These are phyloP conservation scores for Colletotrichum cuscutae DNA, from an alignment of 2,329 filamentous ascomycete species.

Conservation along the genomic window DNA sequence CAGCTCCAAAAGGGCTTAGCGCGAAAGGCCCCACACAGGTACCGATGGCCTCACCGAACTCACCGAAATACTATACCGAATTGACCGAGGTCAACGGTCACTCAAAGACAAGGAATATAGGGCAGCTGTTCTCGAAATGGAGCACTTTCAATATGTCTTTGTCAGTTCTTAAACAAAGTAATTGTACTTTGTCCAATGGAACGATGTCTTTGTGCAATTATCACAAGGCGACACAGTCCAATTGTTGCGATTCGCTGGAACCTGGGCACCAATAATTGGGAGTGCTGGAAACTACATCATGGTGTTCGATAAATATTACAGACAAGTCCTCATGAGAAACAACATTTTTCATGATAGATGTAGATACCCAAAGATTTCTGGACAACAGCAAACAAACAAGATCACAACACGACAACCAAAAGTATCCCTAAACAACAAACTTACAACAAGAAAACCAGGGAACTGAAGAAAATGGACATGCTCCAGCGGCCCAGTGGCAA, in stretches of 20 bases:
- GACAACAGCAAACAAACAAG: background rate
- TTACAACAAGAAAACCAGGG: background rate
- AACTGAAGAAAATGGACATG: background rate
- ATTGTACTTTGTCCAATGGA: background rate
- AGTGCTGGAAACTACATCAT: too few relatives aligned
- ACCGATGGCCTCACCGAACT: background rate
- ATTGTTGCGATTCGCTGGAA: too few relatives aligned
- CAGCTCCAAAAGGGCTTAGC: conserved; percentile 21
- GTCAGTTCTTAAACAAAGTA: background rate
- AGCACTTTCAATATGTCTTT: background rate
- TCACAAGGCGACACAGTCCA: background rate
- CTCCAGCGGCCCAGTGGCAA: background rate
- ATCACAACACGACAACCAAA: background rate
- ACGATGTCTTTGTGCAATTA: background rate
- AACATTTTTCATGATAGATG: background rate
- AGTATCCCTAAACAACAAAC: background rate
- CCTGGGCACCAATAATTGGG: too few relatives aligned
- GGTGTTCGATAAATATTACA: background rate
- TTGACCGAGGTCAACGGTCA: background rate
- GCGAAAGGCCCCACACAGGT: too few relatives aligned
- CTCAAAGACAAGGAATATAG: background rate
- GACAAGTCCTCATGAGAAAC: background rate
- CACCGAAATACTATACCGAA: too few relatives aligned
- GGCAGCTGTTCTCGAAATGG: background rate
- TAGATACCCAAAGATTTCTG: background rate